Conservation (phyloP, 768 basidiomycete genomes). For the Rhizopogon rudus region DNA sequence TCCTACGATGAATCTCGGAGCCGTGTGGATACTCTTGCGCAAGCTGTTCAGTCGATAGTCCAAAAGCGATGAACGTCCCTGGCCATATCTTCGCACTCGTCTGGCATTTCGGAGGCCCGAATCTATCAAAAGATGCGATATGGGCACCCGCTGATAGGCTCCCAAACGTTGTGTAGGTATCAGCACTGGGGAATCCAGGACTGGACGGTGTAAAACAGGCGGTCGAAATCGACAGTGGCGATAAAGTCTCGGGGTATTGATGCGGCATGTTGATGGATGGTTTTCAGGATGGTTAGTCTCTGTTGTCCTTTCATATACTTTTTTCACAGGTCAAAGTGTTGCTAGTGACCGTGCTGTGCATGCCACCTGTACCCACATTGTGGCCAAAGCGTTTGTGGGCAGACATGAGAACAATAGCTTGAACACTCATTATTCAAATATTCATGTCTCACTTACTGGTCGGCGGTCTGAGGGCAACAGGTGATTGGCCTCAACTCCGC, state of each 20-base stretch:
- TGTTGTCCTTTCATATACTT: not conserved
- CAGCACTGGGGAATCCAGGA: not conserved
- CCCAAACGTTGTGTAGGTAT: not conserved
- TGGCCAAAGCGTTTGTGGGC: not conserved
- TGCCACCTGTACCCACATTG: not conserved
- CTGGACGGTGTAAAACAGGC: not conserved
- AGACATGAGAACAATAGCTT: not conserved
- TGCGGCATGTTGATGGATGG: not conserved
- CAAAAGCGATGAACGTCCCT: constrained; percentile 12
- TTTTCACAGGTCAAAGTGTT: not conserved
- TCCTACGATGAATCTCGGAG: not conserved
- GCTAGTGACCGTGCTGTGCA: not conserved
- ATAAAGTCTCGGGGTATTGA: not conserved
- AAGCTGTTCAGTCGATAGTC: constrained; percentile 10
- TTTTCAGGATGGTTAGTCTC: not conserved
- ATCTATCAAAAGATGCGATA: not conserved
- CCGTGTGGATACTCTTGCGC: constrained; percentile 1
- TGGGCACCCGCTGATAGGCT: not conserved
- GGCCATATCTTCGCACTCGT: not conserved
- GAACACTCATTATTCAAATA: too few species aligned
- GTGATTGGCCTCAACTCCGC: not conserved
- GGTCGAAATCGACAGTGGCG: not conserved
- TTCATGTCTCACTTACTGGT: not conserved
- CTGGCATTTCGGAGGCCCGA: not conserved
- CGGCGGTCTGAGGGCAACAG: not conserved